phyloP scores from a whole-genome alignment of 2,329 filamentous ascomycete species.

The Fusarium scirpi region DNA sequence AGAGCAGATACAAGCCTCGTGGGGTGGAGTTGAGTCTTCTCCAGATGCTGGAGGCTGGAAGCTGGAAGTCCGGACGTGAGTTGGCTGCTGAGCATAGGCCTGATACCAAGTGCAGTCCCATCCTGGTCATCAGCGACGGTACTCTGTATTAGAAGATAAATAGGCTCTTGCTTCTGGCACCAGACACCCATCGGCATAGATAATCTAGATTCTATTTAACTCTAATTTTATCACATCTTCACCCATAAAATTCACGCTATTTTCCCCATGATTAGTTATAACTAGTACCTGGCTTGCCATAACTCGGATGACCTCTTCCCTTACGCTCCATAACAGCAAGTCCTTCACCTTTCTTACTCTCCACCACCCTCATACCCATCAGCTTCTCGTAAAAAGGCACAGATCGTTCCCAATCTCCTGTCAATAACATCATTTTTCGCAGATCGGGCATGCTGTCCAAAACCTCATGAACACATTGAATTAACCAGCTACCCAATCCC shows the following conservation, averaged over 20 bases:
- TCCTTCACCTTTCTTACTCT: conserved; percentile 36
- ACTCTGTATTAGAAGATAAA: conserved; percentile 14
- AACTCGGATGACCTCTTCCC: conserved; percentile 38
- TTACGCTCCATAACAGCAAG: conserved; percentile 47
- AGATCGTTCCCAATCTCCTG: conserved; percentile 50
- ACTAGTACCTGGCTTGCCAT: not conserved
- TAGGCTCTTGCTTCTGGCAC: fast-evolving
- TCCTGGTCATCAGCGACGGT: conserved; percentile 60
- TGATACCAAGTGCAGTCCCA: conserved; percentile 84
- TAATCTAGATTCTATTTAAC: not conserved
- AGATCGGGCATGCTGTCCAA: conserved; percentile 65
- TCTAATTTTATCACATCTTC: not conserved
- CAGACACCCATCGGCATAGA: not conserved
- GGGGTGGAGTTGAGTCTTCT: conserved; percentile 55
- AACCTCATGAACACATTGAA: conserved; percentile 67
- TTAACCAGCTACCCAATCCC: conserved; percentile 72
- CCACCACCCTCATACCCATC: conserved; percentile 49
- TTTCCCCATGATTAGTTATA: not conserved
- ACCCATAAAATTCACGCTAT: not conserved
- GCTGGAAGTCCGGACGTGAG: conserved; percentile 78
- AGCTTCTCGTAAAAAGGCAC: conserved; percentile 52
- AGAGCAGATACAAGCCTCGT: conserved; percentile 49
- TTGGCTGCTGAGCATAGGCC: conserved; percentile 82
- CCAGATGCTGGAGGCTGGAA: conserved; percentile 65
- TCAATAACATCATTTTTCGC: conserved; percentile 64